phyloP scores from a whole-genome alignment of 352 stramenopile genomes.

The Phytophthora sansomeana region DNA sequence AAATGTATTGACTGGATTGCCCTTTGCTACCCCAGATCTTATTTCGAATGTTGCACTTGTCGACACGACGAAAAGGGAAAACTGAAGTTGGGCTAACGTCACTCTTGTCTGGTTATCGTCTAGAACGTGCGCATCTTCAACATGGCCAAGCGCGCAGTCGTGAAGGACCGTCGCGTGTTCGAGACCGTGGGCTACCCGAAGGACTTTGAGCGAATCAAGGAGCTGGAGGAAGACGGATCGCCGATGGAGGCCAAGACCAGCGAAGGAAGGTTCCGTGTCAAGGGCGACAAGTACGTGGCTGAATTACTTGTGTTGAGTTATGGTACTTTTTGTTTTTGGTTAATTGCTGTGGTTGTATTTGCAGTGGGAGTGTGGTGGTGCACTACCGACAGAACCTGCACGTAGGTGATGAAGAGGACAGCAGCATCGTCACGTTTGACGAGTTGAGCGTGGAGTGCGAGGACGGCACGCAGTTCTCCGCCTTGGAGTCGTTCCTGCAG shows the following conservation, averaged over 20 bases:
- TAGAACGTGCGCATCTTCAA: slow-evolving; percentile 76
- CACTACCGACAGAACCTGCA: slow-evolving; percentile 55
- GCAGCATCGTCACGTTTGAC: slow-evolving; percentile 64
- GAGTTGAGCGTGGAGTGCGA: slow-evolving; percentile 51
- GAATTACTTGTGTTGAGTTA: not conserved
- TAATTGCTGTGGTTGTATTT: not conserved
- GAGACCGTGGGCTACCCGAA: slow-evolving; percentile 79
- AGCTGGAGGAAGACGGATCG: slow-evolving; percentile 21
- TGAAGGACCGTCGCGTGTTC: slow-evolving; percentile 80
- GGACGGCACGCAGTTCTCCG: slow-evolving; percentile 66
- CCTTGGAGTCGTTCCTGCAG: slow-evolving; percentile 63
- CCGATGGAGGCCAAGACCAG: slow-evolving; percentile 17
- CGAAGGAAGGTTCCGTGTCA: slow-evolving; percentile 63
- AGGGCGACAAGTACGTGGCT: slow-evolving; percentile 59
- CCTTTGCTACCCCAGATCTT: slow-evolving; percentile 4
- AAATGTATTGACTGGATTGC: slow-evolving; percentile 6
- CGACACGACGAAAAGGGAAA: slow-evolving; percentile 1
- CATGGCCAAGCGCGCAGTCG: slow-evolving; percentile 76
- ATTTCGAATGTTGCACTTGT: slow-evolving; percentile 12
- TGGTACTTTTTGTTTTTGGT: not conserved
- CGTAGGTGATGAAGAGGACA: slow-evolving; percentile 27
- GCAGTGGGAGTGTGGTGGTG: slow-evolving; percentile 51
- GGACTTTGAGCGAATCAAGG: slow-evolving; percentile 58
- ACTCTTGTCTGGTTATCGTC: not conserved
- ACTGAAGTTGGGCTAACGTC: slow-evolving; percentile 26